A percentile compares a stretch with the other conserved stretches of the same genome.
These are phyloP conservation scores for Alternaria metachromatica DNA, from an alignment of 2,329 filamentous ascomycete species.

Conservation along the genomic window DNA sequence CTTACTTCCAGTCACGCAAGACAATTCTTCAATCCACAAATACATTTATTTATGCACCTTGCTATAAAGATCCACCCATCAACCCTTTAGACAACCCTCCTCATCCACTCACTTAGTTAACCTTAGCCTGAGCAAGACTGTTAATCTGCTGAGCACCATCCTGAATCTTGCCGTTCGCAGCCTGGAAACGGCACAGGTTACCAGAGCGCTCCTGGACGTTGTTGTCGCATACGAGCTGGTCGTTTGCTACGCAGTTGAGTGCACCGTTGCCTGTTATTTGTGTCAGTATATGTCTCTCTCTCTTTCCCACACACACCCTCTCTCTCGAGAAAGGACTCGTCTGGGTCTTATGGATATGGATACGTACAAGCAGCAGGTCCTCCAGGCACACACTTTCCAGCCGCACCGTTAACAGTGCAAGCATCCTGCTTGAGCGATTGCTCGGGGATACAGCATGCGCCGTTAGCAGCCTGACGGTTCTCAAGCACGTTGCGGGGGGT, in stretches of 20 bases:
- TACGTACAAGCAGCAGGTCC: slow-evolving; percentile 22
- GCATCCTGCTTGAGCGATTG: slow-evolving; percentile 16
- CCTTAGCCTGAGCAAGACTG: slow-evolving; percentile 19
- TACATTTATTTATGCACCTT: not conserved
- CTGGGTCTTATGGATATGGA: too few species aligned
- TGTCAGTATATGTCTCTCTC: too few species aligned
- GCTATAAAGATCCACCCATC: not conserved
- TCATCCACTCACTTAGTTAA: slow-evolving; percentile 9
- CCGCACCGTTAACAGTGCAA: slow-evolving; percentile 22
- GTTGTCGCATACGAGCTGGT: slow-evolving; percentile 23
- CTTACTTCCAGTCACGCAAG: too few species aligned
- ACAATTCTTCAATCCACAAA: not conserved
- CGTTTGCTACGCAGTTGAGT: slow-evolving; percentile 26
- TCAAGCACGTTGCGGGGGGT: slow-evolving; percentile 15
- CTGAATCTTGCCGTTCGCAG: slow-evolving; percentile 16
- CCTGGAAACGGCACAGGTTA: slow-evolving; percentile 22
- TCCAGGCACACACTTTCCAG: slow-evolving; percentile 26
- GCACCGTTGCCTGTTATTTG: slow-evolving; percentile 14
- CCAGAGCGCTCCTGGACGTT: slow-evolving; percentile 20
- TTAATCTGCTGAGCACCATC: slow-evolving; percentile 17
- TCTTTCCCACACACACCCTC: not conserved
- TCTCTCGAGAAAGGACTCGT: too few species aligned
- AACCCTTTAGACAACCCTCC: not conserved
- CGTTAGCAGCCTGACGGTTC: slow-evolving; percentile 20
- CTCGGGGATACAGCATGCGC: slow-evolving; percentile 24